Percentiles rank a stretch among this genome's conserved stretches.
Conservation (phyloP, 768 basidiomycete species). For the Gautieria morchelliformis region DNA sequence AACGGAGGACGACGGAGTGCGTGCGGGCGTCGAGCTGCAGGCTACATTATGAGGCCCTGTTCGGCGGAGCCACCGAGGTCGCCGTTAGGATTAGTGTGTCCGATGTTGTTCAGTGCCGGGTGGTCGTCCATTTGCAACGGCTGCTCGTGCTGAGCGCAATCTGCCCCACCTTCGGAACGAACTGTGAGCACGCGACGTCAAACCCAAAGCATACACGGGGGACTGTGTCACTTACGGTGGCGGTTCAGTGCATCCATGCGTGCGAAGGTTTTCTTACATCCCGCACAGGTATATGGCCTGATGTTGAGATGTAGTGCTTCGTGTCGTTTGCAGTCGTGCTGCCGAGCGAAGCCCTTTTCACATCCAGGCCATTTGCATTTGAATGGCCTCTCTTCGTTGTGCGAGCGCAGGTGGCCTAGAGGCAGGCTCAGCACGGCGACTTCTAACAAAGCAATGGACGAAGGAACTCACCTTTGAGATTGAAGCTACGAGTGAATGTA, state of each 20-base stretch:
- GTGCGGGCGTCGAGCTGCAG: neutral
- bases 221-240: constrained; percentile 62
- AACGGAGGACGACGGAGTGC: no score
- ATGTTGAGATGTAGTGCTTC: constrained; percentile 92
- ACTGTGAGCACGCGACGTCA: constrained; percentile 31
- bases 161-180: constrained; percentile 73
- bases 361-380: constrained; percentile 93
- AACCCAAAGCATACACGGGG: neutral
- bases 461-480: constrained; percentile 60
- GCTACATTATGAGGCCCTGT: neutral
- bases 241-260: constrained; percentile 91
- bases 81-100: neutral
- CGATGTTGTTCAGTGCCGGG: neutral
- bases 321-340: constrained; percentile 95
- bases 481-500: constrained; percentile 89
- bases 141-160: constrained; percentile 46
- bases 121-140: constrained; percentile 7
- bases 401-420: constrained; percentile 84
- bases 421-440: neutral
- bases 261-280: constrained; percentile 89
- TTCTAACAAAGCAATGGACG: neutral
- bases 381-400: constrained; percentile 92
- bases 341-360: constrained; percentile 85
- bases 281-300: constrained; percentile 86
- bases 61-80: neutral